These are phyloP conservation scores for Sphaerostilbella broomeana DNA, from an alignment of 2,329 filamentous ascomycete species.

Conservation along the genomic window DNA sequence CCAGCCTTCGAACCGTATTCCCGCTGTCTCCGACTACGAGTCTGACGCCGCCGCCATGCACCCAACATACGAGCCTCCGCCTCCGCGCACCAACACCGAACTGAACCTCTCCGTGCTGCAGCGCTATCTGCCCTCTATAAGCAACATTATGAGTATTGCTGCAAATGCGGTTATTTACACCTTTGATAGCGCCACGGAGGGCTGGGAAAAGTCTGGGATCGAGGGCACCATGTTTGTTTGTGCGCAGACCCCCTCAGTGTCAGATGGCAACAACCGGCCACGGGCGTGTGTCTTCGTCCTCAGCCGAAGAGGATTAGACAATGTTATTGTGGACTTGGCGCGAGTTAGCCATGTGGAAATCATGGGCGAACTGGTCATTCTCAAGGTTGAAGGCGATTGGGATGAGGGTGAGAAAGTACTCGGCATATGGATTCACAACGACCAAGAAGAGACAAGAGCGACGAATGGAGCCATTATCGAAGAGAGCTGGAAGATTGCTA, in stretches of 20 bases:
- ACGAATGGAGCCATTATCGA: slow-evolving; percentile 36
- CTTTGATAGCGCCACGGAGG: slow-evolving; percentile 56
- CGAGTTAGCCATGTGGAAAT: slow-evolving; percentile 59
- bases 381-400: slow-evolving; percentile 34
- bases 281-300: slow-evolving; percentile 61
- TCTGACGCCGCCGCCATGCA: slow-evolving; percentile 50
- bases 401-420: slow-evolving; percentile 36
- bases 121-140: slow-evolving; percentile 71
- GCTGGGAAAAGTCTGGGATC: slow-evolving; percentile 79
- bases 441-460: slow-evolving; percentile 38
- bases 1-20: slow-evolving; percentile 35
- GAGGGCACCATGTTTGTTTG: slow-evolving; percentile 90
- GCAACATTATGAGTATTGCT: slow-evolving; percentile 69
- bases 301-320: slow-evolving; percentile 64
- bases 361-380: slow-evolving; percentile 47
- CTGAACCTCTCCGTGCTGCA: slow-evolving; percentile 81
- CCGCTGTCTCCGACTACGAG: slow-evolving; percentile 55
- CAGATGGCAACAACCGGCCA: slow-evolving; percentile 28
- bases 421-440: slow-evolving; percentile 51
- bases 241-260: slow-evolving; percentile 45
- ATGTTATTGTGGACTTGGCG: slow-evolving; percentile 61
- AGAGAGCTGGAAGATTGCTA: slow-evolving; percentile 36
- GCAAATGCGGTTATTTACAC: slow-evolving; percentile 82
- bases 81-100: slow-evolving; percentile 68
- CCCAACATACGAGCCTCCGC: slow-evolving; percentile 36